A percentile compares a stretch with the other conserved stretches of the same genome.
Evolutionary conservation across 2,329 filamentous ascomycete genomes (phyloP).

Genomic region (Stachybotrys chartarum): DNA sequence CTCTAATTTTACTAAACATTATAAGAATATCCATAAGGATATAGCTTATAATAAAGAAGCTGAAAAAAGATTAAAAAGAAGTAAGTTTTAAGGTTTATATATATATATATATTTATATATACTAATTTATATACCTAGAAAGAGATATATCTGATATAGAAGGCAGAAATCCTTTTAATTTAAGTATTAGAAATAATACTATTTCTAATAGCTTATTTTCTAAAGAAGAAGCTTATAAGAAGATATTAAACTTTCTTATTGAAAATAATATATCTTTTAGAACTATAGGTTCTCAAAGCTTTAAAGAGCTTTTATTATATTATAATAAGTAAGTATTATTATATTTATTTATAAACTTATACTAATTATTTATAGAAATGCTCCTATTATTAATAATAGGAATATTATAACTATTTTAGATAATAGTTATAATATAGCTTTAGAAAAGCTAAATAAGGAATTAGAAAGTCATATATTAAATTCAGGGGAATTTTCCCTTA

Average conservation of each 20-base stretch:
- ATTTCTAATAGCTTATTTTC: background rate
- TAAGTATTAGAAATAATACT: background rate
- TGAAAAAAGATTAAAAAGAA: background rate
- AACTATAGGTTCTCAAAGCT: background rate
- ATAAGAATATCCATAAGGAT: background rate
- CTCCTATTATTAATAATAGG: slow-evolving; percentile 1
- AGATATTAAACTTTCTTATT: background rate
- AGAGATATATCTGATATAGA: background rate
- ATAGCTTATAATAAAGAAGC: background rate
- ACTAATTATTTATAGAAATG: slow-evolving; percentile 1
- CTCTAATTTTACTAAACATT: background rate
- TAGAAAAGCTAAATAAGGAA: background rate
- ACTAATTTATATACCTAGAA: background rate
- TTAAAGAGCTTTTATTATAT: background rate
- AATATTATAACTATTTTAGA: slow-evolving; percentile 1
- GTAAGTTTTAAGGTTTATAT: background rate
- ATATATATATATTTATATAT: background rate
- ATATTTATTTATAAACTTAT: slow-evolving; percentile 1
- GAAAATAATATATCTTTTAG: background rate
- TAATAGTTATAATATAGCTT: background rate
- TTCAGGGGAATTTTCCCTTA: background rate
- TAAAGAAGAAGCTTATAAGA: slow-evolving; percentile 2
- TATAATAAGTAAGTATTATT: background rate
- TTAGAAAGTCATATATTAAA: slow-evolving; percentile 1
- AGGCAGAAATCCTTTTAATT: background rate